Conservation (phyloP, 2,329 filamentous ascomycete species). For the Chrysoporthe austroafricana region DNA sequence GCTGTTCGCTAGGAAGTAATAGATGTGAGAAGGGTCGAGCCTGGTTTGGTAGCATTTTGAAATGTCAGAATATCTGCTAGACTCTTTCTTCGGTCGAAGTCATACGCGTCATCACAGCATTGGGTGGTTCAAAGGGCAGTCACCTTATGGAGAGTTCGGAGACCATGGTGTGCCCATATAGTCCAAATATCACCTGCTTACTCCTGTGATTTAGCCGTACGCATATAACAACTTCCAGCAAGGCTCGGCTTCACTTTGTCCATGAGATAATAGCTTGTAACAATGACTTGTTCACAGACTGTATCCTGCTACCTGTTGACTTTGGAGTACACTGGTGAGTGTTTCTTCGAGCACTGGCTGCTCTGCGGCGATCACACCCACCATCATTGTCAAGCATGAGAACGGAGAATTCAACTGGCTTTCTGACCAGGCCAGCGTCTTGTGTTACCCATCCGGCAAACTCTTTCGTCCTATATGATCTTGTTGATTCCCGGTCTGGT, state of each 20-base stretch:
- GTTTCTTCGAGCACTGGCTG: not conserved
- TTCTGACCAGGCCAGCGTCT: not conserved
- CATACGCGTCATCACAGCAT: not conserved
- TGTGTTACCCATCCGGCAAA: not conserved
- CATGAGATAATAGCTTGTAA: not conserved
- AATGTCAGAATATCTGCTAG: too few relatives aligned
- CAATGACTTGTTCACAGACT: conserved; percentile 1
- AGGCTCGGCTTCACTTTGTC: not conserved
- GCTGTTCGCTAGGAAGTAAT: too few relatives aligned
- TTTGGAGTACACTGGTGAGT: not conserved
- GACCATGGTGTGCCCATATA: not conserved
- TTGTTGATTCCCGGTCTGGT: not conserved
- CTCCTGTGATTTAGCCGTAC: not conserved
- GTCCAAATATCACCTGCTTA: not conserved
- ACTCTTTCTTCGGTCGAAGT: too few relatives aligned
- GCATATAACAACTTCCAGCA: not conserved
- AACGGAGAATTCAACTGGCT: not conserved
- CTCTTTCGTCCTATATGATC: not conserved
- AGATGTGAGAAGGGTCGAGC: too few relatives aligned
- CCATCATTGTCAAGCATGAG: not conserved
- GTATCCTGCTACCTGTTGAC: not conserved
- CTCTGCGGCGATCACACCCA: not conserved
- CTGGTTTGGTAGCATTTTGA: too few relatives aligned
- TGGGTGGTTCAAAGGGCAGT: not conserved
- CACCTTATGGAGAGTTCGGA: not conserved